Conservation (phyloP, 495 filamentous ascomycete species). For the Tetracladium setigerum region DNA sequence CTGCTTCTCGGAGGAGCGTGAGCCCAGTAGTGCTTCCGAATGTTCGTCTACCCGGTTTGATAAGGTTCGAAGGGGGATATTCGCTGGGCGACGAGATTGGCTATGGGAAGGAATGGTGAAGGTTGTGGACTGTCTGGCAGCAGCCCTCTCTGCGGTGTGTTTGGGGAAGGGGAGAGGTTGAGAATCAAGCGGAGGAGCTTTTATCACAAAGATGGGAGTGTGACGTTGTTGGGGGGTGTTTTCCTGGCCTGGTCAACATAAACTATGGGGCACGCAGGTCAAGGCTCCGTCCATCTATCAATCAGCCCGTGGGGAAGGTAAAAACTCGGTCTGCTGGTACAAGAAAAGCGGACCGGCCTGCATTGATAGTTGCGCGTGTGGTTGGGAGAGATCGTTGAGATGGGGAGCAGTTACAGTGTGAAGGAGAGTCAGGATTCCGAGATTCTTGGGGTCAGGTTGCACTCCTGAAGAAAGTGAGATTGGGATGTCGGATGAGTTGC, state of each 20-base stretch:
- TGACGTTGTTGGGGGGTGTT: background rate
- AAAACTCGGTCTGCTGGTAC: no score
- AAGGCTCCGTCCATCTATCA: no score
- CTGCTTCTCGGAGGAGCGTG: slow-evolving; percentile 24
- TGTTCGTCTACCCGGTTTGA: slow-evolving; percentile 25
- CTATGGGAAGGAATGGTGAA: slow-evolving; percentile 50
- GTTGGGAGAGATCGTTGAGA: no score
- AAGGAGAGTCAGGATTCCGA: slow-evolving; percentile 2
- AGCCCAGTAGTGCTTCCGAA: slow-evolving; percentile 20
- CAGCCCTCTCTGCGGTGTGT: slow-evolving; percentile 43
- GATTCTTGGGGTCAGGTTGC: no score
- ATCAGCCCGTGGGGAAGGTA: no score
- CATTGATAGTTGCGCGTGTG: no score
- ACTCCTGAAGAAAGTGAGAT: no score
- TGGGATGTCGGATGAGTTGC: no score
- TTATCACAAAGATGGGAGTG: background rate
- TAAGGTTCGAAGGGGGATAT: slow-evolving; percentile 55
- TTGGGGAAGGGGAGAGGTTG: background rate
- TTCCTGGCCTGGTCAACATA: background rate
- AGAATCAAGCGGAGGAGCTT: background rate
- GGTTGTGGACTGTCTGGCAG: slow-evolving; percentile 48
- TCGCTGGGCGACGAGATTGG: slow-evolving; percentile 44
- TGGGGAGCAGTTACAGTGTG: slow-evolving; percentile 12
- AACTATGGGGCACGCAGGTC: background rate
- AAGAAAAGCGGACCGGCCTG: no score